Conservation (phyloP, 2,329 filamentous ascomycete genomes). For the Pestalotiopsis fici region DNA sequence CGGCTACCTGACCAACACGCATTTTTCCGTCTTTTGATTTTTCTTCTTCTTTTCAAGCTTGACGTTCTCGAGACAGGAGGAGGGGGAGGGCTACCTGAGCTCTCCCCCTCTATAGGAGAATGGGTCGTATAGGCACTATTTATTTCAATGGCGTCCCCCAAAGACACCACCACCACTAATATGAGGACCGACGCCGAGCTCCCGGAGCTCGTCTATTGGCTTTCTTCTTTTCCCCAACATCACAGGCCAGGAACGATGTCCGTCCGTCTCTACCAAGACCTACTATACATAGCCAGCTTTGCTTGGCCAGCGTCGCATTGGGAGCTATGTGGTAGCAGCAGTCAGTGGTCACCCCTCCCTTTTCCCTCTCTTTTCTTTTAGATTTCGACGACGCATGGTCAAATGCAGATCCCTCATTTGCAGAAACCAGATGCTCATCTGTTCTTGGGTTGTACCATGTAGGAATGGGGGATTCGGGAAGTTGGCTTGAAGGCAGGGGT, state of each 20-base stretch:
- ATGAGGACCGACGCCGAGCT: neutral
- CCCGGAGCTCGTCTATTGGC: too few relatives aligned
- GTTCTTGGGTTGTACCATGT: neutral
- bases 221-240: neutral
- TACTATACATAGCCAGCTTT: neutral
- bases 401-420: constrained; percentile 3
- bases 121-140: neutral
- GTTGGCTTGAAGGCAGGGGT: constrained; percentile 4
- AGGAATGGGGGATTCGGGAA: neutral
- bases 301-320: neutral
- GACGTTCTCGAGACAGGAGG: neutral
- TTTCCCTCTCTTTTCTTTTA: neutral
- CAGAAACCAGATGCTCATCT: neutral
- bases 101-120: too few relatives aligned
- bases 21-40: constrained; percentile 8
- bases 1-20: constrained; percentile 13
- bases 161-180: neutral
- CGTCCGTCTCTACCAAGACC: neutral
- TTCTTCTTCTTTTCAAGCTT: too few relatives aligned
- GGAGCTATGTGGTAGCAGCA: neutral
- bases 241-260: neutral
- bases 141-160: too few relatives aligned
- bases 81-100: neutral
- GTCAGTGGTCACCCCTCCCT: neutral
- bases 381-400: neutral